Evolutionary conservation across 1,139 yeast genomes (phyloP).

Genomic region (Suhomyces ambrosiae): DNA sequence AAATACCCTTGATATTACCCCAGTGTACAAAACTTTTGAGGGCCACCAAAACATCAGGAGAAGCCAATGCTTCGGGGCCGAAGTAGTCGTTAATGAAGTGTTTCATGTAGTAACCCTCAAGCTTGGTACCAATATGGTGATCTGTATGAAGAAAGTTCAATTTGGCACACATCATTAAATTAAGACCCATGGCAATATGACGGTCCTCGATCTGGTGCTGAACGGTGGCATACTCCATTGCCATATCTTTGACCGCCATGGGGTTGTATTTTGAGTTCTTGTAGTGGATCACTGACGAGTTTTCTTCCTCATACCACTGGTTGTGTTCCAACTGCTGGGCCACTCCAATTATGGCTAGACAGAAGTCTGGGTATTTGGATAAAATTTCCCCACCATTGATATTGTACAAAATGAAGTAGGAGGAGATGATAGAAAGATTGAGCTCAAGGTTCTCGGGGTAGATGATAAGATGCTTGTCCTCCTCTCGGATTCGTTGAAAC

Average conservation of each 20-base stretch:
- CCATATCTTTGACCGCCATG: conserved; percentile 27
- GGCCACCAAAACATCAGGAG: conserved; percentile 49
- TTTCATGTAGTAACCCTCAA: conserved; percentile 50
- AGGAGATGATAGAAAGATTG: conserved; percentile 43
- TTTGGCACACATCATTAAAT: conserved; percentile 49
- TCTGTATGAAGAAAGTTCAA: conserved; percentile 59
- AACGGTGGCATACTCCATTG: conserved; percentile 30
- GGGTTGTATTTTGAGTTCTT: conserved; percentile 38
- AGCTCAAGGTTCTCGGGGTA: conserved; percentile 37
- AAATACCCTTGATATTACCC: conserved; percentile 55
- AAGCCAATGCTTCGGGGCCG: conserved; percentile 43
- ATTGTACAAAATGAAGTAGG: conserved; percentile 43
- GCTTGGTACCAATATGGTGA: conserved; percentile 53
- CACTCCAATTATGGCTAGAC: conserved; percentile 52
- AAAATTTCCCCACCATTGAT: conserved; percentile 42
- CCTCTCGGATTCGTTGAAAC: conserved; percentile 53
- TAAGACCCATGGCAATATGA: conserved; percentile 47
- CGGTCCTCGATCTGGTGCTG: conserved; percentile 23
- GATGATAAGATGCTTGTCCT: conserved; percentile 53
- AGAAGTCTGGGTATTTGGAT: conserved; percentile 41
- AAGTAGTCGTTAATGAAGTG: conserved; percentile 42
- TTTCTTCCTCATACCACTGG: conserved; percentile 53
- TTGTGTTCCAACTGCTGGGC: conserved; percentile 52
- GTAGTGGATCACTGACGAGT: conserved; percentile 44
- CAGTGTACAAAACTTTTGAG: conserved; percentile 58